Conservation (phyloP, 164 flowering plant genomes). For the Nymphaea thermarum region DNA sequence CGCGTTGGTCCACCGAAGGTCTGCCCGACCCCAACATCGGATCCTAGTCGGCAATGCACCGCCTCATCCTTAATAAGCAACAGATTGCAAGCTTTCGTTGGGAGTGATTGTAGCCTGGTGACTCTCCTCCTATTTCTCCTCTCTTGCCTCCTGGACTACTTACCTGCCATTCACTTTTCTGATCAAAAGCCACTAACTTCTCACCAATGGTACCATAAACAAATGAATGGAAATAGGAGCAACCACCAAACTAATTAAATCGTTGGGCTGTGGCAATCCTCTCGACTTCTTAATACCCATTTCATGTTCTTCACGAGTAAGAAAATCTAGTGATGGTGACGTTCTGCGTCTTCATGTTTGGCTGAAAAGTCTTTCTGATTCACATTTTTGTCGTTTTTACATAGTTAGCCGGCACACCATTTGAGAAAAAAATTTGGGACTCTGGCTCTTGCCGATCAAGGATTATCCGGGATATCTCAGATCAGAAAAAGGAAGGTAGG, state of each 20-base stretch:
- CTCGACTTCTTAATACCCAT: too few species aligned
- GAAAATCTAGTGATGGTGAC: neutral
- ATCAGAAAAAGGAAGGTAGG: too few species aligned
- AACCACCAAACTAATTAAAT: neutral
- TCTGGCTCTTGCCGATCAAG: too few species aligned
- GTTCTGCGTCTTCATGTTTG: neutral
- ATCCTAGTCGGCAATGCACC: constrained; percentile 40
- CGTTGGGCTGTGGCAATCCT: too few species aligned
- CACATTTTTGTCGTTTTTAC: neutral
- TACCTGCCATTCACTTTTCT: neutral
- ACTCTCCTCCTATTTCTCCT: neutral
- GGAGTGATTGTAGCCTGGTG: neutral
- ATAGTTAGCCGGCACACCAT: too few species aligned
- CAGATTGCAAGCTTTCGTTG: neutral
- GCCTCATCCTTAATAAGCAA: constrained; percentile 78
- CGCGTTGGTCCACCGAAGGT: too few species aligned
- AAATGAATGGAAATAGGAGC: neutral
- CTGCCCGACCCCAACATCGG: neutral
- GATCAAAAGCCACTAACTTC: neutral
- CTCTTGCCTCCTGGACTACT: neutral
- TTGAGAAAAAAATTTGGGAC: too few species aligned
- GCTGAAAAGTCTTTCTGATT: neutral
- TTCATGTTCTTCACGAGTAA: too few species aligned
- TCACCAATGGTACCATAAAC: neutral
- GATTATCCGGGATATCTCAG: too few species aligned